These are phyloP conservation scores for Cladorrhinum sp. DNA, from an alignment of 2,329 filamentous ascomycete genomes.

Conservation along the genomic window DNA sequence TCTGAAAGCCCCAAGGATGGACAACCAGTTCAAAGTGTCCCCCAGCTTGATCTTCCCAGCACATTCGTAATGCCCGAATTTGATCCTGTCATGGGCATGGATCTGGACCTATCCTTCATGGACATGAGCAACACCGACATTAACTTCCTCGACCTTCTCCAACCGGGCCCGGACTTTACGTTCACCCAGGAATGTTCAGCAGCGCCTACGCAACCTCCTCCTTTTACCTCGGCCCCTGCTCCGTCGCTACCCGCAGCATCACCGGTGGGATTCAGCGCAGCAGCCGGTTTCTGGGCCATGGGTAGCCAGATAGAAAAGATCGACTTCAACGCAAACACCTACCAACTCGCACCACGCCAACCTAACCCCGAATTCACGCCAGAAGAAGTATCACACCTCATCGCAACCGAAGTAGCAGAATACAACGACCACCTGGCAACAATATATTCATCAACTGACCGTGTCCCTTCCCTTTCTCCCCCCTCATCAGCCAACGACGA, in stretches of 20 bases:
- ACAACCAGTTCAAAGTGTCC: not conserved
- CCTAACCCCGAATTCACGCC: conserved; percentile 15
- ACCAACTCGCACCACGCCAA: conserved; percentile 2
- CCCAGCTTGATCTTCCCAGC: not conserved
- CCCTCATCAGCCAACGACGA: not conserved
- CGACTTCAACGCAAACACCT: conserved; percentile 20
- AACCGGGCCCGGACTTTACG: conserved; percentile 25
- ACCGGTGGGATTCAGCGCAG: conserved; percentile 3
- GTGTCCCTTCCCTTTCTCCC: not conserved
- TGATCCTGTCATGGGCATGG: conserved; percentile 27
- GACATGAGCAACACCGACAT: conserved; percentile 31
- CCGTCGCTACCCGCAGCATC: conserved; percentile 10
- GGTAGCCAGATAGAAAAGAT: conserved; percentile 17
- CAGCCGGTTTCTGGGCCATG: conserved; percentile 19
- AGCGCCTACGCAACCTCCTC: not conserved
- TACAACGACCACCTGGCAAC: not conserved
- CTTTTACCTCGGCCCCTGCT: not conserved
- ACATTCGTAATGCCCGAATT: conserved; percentile 18
- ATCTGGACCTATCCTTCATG: conserved; percentile 37
- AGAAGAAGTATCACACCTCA: conserved; percentile 20
- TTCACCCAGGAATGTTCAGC: not conserved
- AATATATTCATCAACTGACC: conserved; percentile 11
- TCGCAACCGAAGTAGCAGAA: conserved; percentile 14
- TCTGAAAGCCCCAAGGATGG: conserved; percentile 9
- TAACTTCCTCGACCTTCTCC: conserved; percentile 39